Base-by-base conservation (phyloP, 2,329 filamentous ascomycete species). In the Byssochlamys sp. region DNA sequence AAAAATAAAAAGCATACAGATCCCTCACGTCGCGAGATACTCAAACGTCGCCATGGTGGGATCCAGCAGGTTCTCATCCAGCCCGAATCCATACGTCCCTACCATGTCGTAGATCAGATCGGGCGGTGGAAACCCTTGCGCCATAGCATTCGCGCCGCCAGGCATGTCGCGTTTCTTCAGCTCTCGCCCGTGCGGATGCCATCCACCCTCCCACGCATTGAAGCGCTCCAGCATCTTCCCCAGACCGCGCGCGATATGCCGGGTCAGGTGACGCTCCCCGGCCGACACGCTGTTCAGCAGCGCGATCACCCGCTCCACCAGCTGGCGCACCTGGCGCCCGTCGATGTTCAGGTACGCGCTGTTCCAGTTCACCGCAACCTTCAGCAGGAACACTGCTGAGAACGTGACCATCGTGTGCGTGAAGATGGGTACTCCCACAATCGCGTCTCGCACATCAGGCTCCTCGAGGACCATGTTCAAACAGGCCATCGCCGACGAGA, bases 381-480 rank as follows among this genome's bases (percentile, higher is more conserved):
- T 77, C 54, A 77, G 70, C 31, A 77, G 62, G 59, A 77, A 77
- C 0, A 77, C 74, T 0, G 75, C 75, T 3, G 75, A 76, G 60
- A 77, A 77, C 10, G 75, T 76, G 53, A 77, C 73, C 71, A 77
- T 75, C 1, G 74, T 76, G 55, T 76, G 75, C 0, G 75, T 73
- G 61, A 75, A 75, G 14, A 77, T 73, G 4, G 76, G 72, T 0
- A 80, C 77, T 1, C 79, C 78, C 24, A 78, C 76, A 19, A 75
- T 72, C 19, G 78, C 77, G 39, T 77, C 74, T 2, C 75, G 73
- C 54, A 81, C 79, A 60, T 78, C 73, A 14, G 70, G 66, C 49
- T 80, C 78, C 24, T 81, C 76, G 0, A 78, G 69, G 1, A 75
- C 72, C 65, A 77, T 76, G 54, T 76, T 76, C 1, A 81, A 67